Evolutionary conservation across 2,329 filamentous ascomycete genomes (phyloP).

Genomic region (Calonectria crousiana): DNA sequence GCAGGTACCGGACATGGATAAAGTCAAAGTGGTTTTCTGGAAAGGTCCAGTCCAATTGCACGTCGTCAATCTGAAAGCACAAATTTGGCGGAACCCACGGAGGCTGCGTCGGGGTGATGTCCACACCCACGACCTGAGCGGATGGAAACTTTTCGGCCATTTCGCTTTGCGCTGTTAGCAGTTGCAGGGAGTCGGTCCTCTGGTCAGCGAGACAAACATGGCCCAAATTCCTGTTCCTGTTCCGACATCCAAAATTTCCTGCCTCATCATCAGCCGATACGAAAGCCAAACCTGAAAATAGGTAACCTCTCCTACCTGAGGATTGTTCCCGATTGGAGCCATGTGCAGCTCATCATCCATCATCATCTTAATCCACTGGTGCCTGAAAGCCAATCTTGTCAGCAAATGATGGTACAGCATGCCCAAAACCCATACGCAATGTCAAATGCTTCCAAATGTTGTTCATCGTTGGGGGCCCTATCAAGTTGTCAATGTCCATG

Average conservation of each 20-base stretch:
- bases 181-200: neutral
- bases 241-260: slow-evolving; percentile 14
- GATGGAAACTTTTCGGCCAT: slow-evolving; percentile 9
- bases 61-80: slow-evolving; percentile 11
- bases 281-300: neutral
- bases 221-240: slow-evolving; percentile 11
- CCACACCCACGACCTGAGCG: neutral
- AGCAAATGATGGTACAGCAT: neutral
- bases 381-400: neutral
- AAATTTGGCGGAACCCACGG: slow-evolving; percentile 9
- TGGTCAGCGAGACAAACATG: neutral
- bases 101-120: slow-evolving; percentile 10
- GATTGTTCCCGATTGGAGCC: slow-evolving; percentile 18
- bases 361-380: slow-evolving; percentile 23
- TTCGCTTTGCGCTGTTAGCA: neutral
- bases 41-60: slow-evolving; percentile 13
- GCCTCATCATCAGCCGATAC: neutral
- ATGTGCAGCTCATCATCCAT: slow-evolving; percentile 12
- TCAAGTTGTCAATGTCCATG: no score
- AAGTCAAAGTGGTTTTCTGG: slow-evolving; percentile 4
- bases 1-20: neutral
- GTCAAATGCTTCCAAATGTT: neutral
- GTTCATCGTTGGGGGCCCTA: neutral
- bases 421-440: neutral
- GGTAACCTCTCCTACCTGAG: neutral